These are phyloP conservation scores for Tolypocladium nubicola DNA, from an alignment of 2,329 filamentous ascomycete genomes.

Conservation along the genomic window DNA sequence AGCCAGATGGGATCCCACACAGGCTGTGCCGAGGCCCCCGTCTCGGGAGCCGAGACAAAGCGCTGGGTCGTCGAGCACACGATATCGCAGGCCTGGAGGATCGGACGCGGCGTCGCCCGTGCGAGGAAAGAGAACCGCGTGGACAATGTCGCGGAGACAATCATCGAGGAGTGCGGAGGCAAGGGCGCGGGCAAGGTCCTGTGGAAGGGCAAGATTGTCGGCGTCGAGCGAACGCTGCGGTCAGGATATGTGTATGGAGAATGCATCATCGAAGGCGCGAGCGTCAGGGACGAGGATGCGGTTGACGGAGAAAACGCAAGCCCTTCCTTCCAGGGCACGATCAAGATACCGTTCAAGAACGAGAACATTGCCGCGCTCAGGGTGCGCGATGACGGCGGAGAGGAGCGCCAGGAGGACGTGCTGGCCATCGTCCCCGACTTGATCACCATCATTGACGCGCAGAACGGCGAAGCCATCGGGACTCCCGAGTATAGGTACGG, in stretches of 20 bases:
- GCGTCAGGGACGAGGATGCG: constrained; percentile 20
- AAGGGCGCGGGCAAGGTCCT: constrained; percentile 40
- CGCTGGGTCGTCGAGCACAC: constrained; percentile 42
- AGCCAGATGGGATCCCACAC: constrained; percentile 45
- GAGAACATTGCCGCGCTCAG: constrained; percentile 56
- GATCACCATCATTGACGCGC: constrained; percentile 43
- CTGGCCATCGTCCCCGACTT: constrained; percentile 47
- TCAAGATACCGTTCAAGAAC: constrained; percentile 64
- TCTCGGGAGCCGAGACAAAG: constrained; percentile 37
- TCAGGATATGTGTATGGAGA: constrained; percentile 51
- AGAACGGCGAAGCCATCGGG: constrained; percentile 45
- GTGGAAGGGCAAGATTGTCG: constrained; percentile 55
- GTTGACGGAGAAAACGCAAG: not conserved
- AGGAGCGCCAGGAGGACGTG: constrained; percentile 30
- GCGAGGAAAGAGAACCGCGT: constrained; percentile 38
- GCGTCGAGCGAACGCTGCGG: constrained; percentile 43
- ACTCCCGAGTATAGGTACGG: constrained; percentile 47
- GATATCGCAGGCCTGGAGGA: constrained; percentile 43
- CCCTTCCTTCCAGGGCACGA: constrained; percentile 27
- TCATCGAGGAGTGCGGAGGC: constrained; percentile 48
- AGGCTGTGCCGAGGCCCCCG: constrained; percentile 35
- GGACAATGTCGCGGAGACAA: constrained; percentile 44
- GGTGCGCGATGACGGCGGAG: constrained; percentile 16
- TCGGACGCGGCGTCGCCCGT: constrained; percentile 47
- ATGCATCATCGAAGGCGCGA: constrained; percentile 41